These are phyloP conservation scores for Phaeolepiota aurea DNA, from an alignment of 768 basidiomycete species.

Conservation along the genomic window DNA sequence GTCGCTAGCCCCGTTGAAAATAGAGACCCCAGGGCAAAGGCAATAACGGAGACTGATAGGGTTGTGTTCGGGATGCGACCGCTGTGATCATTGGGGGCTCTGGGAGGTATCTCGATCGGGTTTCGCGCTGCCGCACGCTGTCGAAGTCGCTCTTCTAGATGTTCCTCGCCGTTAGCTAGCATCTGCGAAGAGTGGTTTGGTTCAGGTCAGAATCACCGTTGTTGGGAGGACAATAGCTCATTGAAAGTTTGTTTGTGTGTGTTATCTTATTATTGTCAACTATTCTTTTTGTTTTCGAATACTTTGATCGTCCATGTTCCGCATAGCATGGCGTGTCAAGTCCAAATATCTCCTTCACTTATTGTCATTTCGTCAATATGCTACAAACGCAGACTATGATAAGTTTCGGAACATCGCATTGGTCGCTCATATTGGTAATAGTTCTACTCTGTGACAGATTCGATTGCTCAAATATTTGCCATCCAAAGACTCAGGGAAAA, in stretches of 20 bases:
- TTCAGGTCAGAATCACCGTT: not conserved
- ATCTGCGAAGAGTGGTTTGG: not conserved
- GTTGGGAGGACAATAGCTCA: not conserved
- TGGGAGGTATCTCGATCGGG: constrained; percentile 28
- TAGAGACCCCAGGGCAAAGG: constrained; percentile 75
- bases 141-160: constrained; percentile 34
- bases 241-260: not conserved
- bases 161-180: constrained; percentile 10
- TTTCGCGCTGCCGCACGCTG: constrained; percentile 24
- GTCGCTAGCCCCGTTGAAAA: constrained; percentile 53
- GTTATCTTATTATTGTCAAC: not conserved
- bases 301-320: constrained; percentile 18
- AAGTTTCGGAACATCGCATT: constrained; percentile 73
- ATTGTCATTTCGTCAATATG: constrained; percentile 15
- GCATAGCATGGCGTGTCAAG: constrained; percentile 13
- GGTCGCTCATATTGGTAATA: constrained; percentile 84
- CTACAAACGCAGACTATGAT: constrained; percentile 26
- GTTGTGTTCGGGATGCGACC: constrained; percentile 87
- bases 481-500: constrained; percentile 75
- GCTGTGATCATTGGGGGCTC: constrained; percentile 23
- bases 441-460: constrained; percentile 12
- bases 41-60: constrained; percentile 64
- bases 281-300: not conserved
- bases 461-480: not conserved
- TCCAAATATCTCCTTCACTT: constrained; percentile 5